phyloP scores from a whole-genome alignment of 2,329 filamentous ascomycete genomes.

The Biscogniauxia marginata region DNA sequence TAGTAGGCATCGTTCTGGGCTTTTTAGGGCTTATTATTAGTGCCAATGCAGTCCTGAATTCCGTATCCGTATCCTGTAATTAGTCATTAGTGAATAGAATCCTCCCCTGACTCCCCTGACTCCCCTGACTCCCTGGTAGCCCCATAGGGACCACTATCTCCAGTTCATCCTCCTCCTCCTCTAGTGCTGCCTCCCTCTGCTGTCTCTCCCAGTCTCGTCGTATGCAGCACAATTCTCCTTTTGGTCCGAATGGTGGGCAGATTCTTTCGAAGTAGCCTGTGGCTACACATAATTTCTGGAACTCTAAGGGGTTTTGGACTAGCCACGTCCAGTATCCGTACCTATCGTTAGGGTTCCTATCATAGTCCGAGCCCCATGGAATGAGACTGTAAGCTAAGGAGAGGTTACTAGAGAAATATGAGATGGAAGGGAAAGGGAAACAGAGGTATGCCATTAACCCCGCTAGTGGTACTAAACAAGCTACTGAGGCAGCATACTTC shows the following conservation, averaged over 20 bases:
- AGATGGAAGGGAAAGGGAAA: too few relatives aligned
- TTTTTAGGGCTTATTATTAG: neutral
- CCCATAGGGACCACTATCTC: neutral
- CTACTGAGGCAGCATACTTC: too few relatives aligned
- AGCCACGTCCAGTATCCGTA: neutral
- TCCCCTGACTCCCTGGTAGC: neutral
- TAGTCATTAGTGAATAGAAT: neutral
- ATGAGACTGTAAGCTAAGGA: too few relatives aligned
- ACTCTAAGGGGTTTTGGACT: neutral
- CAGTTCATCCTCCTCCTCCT: neutral
- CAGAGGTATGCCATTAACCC: too few relatives aligned
- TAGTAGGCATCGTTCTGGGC: neutral
- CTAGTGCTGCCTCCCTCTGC: neutral
- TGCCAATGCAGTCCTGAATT: neutral
- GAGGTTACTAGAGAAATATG: too few relatives aligned
- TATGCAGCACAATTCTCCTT: neutral
- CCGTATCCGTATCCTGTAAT: neutral
- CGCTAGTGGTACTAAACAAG: too few relatives aligned
- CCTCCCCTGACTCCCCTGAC: neutral
- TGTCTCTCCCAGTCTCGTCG: neutral
- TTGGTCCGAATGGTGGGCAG: neutral
- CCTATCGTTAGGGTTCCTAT: neutral
- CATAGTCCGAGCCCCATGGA: too few relatives aligned
- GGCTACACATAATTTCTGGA: neutral
- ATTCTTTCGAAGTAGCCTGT: neutral